Base-by-base conservation (phyloP, 306 rosid genomes). In the Chamaecrista fasciculata region DNA sequence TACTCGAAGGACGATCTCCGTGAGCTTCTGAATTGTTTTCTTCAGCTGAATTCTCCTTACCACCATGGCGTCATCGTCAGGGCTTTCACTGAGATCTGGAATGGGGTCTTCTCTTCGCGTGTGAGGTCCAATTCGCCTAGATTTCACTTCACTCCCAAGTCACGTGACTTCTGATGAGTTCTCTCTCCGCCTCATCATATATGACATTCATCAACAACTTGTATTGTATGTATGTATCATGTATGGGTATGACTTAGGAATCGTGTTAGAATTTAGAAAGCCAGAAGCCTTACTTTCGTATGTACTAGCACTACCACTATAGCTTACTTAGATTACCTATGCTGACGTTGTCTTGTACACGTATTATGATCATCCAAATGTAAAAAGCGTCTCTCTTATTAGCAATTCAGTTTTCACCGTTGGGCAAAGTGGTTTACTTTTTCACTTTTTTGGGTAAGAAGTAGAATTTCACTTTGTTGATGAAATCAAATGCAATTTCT, bases 51-150 rank as follows among this genome's bases (percentile, higher is more conserved):
- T 75, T 79, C 95, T 0, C 85, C 94, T 0, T 63, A 84, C 43
- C 82, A 88, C 80, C 99, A 94, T 67, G 91, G 86, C 5, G 81
- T 87, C 15, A 94, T 94, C 1, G 81, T 94, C 6, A 74, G 90
- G 39, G 99, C 89, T 48, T 94, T 94, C 72, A 86, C 89, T 36
- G 99, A 94, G 80, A 91, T 94, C 78, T 94, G 99, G 96, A 86
- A 94, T 42, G 88, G 89, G 0, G 95, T 94, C 20, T 94, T 85
- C 74, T 83, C 96, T 0, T 1, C 36, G 7, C 4, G 36, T 4
- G 80, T 82, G 12, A 75, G 62, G 52, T 60, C 85, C 49, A 24
- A 44, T 36, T 16, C 89, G 0, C 66, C 77, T 3, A 42, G 40
- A 48, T 68, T 64, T 25, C 69, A 67, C 43, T 67, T 74, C 14